Percentiles rank a stretch among this genome's conserved stretches.
Conservation (phyloP, 805 yeast species). For the Suhomyces sp. region DNA sequence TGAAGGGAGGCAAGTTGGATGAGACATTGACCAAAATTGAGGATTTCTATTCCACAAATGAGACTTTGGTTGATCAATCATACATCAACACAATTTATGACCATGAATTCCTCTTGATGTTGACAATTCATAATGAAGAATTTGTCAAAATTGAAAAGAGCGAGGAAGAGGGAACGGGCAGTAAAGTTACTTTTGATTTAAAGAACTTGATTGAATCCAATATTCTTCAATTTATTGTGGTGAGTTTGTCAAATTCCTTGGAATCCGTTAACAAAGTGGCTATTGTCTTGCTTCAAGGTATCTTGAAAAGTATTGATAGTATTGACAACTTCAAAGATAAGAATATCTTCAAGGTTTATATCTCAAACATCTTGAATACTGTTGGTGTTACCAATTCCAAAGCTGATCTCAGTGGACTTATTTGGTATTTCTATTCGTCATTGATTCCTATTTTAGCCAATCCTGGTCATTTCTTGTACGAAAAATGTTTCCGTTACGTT, state of each 20-base stretch:
- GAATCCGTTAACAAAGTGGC: slow-evolving; percentile 34
- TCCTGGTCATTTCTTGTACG: slow-evolving; percentile 76
- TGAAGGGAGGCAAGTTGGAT: not conserved
- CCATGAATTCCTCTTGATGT: slow-evolving; percentile 64
- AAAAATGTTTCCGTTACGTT: slow-evolving; percentile 65
- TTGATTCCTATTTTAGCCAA: slow-evolving; percentile 57
- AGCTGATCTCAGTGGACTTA: slow-evolving; percentile 40
- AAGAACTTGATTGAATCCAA: slow-evolving; percentile 57
- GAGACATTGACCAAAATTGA: slow-evolving; percentile 22
- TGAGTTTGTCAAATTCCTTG: slow-evolving; percentile 42
- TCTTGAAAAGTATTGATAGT: slow-evolving; percentile 42
- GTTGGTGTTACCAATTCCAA: slow-evolving; percentile 8
- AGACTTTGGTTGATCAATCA: slow-evolving; percentile 16
- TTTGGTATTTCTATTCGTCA: slow-evolving; percentile 56
- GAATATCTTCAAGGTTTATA: slow-evolving; percentile 50
- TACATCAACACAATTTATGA: slow-evolving; percentile 51
- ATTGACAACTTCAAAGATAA: slow-evolving; percentile 52
- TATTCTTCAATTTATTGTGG: slow-evolving; percentile 50
- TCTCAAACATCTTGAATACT: slow-evolving; percentile 47
- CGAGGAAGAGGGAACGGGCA: slow-evolving; percentile 11
- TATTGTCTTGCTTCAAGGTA: slow-evolving; percentile 42
- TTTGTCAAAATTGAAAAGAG: slow-evolving; percentile 42
- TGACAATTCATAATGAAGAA: slow-evolving; percentile 65
- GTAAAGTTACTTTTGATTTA: slow-evolving; percentile 45
- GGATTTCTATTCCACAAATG: slow-evolving; percentile 23